A percentile compares a stretch with the other conserved stretches of the same genome.
Evolutionary conservation across 176 grass and related monocot genomes (phyloP).

Genomic region (Chloris gayana): DNA sequence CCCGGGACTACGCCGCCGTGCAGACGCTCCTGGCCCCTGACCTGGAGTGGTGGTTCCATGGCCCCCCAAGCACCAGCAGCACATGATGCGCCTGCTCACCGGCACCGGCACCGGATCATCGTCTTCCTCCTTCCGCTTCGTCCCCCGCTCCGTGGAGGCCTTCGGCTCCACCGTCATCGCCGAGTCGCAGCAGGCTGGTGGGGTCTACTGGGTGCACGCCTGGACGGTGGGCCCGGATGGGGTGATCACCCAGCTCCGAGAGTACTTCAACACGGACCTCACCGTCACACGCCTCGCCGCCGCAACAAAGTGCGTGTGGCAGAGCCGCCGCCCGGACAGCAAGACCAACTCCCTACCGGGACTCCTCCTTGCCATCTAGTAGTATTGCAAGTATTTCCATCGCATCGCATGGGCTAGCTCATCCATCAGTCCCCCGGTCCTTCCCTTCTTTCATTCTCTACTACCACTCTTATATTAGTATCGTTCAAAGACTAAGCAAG

Average conservation of each 20-base stretch:
- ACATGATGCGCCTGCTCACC: constrained; percentile 90
- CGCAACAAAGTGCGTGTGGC: constrained; percentile 48
- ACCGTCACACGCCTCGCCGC: constrained; percentile 73
- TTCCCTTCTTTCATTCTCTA: too few relatives aligned
- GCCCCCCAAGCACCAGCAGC: constrained; percentile 86
- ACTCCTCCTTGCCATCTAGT: constrained; percentile 67
- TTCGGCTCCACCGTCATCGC: constrained; percentile 76
- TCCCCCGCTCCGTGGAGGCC: constrained; percentile 48
- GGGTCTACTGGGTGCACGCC: constrained; percentile 76
- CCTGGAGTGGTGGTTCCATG: constrained; percentile 99
- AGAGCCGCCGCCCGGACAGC: constrained; percentile 57
- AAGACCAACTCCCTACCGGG: constrained; percentile 54
- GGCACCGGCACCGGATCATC: background rate
- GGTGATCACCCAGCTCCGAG: constrained; percentile 81
- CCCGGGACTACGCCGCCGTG: constrained; percentile 50
- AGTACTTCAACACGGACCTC: constrained; percentile 95
- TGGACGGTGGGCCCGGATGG: constrained; percentile 76
- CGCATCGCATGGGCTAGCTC: too few relatives aligned
- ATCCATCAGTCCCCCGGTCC: too few relatives aligned
- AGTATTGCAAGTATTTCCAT: too few relatives aligned
- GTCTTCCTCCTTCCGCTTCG: constrained; percentile 43
- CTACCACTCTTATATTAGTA: too few relatives aligned
- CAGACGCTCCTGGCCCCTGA: constrained; percentile 64
- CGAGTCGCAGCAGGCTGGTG: constrained; percentile 38
- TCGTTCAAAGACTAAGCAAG: too few relatives aligned